These are phyloP conservation scores for Euryodendron excelsum DNA, from an alignment of 148 eudicot species.

Conservation along the genomic window DNA sequence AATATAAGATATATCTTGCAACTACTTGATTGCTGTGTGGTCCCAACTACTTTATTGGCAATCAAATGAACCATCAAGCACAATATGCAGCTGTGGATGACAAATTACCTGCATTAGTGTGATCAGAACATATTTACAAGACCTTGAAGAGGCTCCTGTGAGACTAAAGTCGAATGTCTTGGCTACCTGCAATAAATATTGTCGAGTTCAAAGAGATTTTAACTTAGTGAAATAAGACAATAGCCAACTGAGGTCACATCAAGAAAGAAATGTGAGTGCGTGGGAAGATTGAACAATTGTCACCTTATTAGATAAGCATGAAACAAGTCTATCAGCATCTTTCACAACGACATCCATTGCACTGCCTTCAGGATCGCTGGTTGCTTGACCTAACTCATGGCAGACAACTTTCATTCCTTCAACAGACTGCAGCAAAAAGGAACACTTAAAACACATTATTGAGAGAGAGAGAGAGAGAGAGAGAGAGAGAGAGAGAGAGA, in stretches of 20 bases:
- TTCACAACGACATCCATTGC: slow-evolving; percentile 71
- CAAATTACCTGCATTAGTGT: slow-evolving; percentile 94
- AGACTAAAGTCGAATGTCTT: slow-evolving; percentile 90
- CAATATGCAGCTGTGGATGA: background rate
- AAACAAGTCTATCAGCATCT: slow-evolving; percentile 93
- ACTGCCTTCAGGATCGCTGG: slow-evolving; percentile 84
- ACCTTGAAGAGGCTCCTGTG: slow-evolving; percentile 92
- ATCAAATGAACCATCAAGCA: slow-evolving; percentile 3
- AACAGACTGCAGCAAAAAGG: slow-evolving; percentile 63
- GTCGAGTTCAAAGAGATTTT: background rate
- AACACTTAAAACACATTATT: background rate
- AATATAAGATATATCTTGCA: background rate
- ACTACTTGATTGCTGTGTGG: background rate
- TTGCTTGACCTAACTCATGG: slow-evolving; percentile 76
- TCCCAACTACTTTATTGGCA: background rate
- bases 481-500: background rate
- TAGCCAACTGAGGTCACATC: background rate
- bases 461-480: too few relatives aligned
- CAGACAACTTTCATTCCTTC: slow-evolving; percentile 99
- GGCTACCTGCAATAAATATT: slow-evolving; percentile 59
- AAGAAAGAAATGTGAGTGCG: background rate
- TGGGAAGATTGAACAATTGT: background rate
- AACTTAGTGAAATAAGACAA: background rate
- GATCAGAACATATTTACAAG: slow-evolving; percentile 95
- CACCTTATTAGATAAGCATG: slow-evolving; percentile 84